These are phyloP conservation scores for Astrocystis sublimbata DNA, from an alignment of 495 filamentous ascomycete species.

Conservation along the genomic window DNA sequence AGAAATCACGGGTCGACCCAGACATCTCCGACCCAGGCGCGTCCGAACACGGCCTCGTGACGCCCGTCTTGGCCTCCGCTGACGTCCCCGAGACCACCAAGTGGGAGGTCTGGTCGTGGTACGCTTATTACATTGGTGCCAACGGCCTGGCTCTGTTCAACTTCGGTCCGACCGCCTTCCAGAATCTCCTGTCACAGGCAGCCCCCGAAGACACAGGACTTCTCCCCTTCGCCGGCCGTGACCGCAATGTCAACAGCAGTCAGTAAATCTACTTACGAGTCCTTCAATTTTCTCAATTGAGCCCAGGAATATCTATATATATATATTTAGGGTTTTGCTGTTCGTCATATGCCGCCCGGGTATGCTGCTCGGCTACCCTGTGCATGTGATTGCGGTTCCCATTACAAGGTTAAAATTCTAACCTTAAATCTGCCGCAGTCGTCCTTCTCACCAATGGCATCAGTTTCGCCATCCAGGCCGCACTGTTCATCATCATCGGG, in stretches of 20 bases:
- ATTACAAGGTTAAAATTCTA: too few species aligned
- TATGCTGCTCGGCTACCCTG: too few species aligned
- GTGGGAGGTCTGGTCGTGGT: slow-evolving; percentile 66
- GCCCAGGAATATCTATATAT: too few species aligned
- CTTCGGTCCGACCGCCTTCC: slow-evolving; percentile 66
- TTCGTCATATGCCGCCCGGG: too few species aligned
- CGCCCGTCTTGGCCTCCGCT: slow-evolving; percentile 54
- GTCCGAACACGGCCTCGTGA: slow-evolving; percentile 25
- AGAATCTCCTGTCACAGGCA: slow-evolving; percentile 62
- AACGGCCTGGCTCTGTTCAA: slow-evolving; percentile 69
- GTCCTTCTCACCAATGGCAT: slow-evolving; percentile 64
- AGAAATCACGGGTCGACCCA: not conserved
- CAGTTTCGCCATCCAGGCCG: slow-evolving; percentile 62
- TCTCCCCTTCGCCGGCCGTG: slow-evolving; percentile 52
- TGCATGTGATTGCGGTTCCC: too few species aligned
- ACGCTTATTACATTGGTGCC: slow-evolving; percentile 68
- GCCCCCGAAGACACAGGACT: slow-evolving; percentile 47
- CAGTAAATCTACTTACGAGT: too few species aligned
- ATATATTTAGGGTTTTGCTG: too few species aligned
- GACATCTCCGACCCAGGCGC: not conserved
- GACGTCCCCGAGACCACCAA: slow-evolving; percentile 49
- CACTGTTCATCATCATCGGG: slow-evolving; percentile 60
- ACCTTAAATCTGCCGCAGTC: too few species aligned
- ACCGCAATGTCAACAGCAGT: slow-evolving; percentile 60
- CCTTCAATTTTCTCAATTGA: too few species aligned